phyloP scores from a whole-genome alignment of 192 early-diverging fungal genomes.

The Backusella tarrabulga region DNA sequence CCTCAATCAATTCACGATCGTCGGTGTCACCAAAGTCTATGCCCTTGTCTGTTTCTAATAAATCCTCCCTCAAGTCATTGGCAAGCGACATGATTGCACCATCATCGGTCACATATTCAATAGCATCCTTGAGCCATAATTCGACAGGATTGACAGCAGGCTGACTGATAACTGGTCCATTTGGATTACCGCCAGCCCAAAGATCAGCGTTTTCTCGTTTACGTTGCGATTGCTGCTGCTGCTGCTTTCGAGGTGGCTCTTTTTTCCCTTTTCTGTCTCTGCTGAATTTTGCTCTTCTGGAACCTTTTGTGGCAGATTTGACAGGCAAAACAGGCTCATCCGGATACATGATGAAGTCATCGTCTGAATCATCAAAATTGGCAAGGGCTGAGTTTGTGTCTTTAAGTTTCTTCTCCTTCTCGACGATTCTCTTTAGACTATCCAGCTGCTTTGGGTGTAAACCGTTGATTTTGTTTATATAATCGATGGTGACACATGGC shows the following conservation, averaged over 20 bases:
- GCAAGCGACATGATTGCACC: background rate
- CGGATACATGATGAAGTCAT: slow-evolving; percentile 30
- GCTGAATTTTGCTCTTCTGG: background rate
- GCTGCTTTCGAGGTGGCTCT: background rate
- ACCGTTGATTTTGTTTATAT: slow-evolving; percentile 24
- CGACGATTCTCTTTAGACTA: slow-evolving; percentile 40
- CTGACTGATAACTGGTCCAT: background rate
- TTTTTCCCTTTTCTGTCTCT: slow-evolving; percentile 4
- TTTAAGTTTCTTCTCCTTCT: background rate
- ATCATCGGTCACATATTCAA: slow-evolving; percentile 12
- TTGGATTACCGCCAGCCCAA: slow-evolving; percentile 11
- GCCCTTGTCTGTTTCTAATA: slow-evolving; percentile 36
- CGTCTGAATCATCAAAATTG: slow-evolving; percentile 21
- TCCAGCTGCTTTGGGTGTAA: slow-evolving; percentile 38
- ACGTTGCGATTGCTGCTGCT: background rate
- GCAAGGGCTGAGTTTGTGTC: background rate
- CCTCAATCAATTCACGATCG: slow-evolving; percentile 46
- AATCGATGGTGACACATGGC: slow-evolving; percentile 42
- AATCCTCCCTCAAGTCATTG: slow-evolving; percentile 13
- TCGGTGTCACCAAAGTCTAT: slow-evolving; percentile 40
- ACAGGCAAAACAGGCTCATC: background rate
- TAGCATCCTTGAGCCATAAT: slow-evolving; percentile 31
- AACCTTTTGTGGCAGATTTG: background rate
- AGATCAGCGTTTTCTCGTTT: background rate
- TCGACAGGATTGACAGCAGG: slow-evolving; percentile 27